A percentile compares a stretch with the other conserved stretches of the same genome.
Conservation (phyloP, 2,329 filamentous ascomycete species). For the Sordariomycetes sp. region DNA sequence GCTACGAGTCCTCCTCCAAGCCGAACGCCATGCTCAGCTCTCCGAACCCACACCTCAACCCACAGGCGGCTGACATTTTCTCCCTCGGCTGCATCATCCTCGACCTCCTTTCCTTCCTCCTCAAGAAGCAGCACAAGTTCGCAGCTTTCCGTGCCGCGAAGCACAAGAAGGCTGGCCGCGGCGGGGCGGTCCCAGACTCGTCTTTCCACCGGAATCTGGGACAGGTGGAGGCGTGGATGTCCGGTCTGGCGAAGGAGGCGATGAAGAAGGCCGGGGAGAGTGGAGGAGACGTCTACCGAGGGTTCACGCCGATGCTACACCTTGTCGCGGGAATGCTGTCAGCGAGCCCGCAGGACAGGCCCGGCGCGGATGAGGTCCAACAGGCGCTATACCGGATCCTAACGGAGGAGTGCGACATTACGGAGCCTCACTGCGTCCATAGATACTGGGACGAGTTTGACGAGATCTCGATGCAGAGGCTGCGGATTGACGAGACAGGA, state of each 20-base stretch:
- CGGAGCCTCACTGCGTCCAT: conserved; percentile 44
- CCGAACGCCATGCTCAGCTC: conserved; percentile 21
- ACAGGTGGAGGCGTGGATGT: conserved; percentile 61
- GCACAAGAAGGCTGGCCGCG: conserved; percentile 46
- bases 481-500: not conserved
- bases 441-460: conserved; percentile 23
- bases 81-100: conserved; percentile 63
- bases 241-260: conserved; percentile 47
- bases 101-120: conserved; percentile 57
- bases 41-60: conserved; percentile 33
- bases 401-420: conserved; percentile 32
- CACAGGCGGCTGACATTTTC: conserved; percentile 58
- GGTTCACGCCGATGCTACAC: conserved; percentile 33
- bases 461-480: not conserved
- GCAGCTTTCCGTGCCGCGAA: conserved; percentile 54
- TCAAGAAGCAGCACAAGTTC: conserved; percentile 59
- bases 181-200: conserved; percentile 53
- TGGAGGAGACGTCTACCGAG: conserved; percentile 23
- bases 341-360: conserved; percentile 38
- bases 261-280: conserved; percentile 27
- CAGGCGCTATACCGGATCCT: conserved; percentile 41
- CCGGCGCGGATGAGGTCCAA: conserved; percentile 39
- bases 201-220: conserved; percentile 63
- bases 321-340: conserved; percentile 45
- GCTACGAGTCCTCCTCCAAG: conserved; percentile 17